phyloP scores from a whole-genome alignment of 169 alveolate species.

The Eimeria praecox region DNA sequence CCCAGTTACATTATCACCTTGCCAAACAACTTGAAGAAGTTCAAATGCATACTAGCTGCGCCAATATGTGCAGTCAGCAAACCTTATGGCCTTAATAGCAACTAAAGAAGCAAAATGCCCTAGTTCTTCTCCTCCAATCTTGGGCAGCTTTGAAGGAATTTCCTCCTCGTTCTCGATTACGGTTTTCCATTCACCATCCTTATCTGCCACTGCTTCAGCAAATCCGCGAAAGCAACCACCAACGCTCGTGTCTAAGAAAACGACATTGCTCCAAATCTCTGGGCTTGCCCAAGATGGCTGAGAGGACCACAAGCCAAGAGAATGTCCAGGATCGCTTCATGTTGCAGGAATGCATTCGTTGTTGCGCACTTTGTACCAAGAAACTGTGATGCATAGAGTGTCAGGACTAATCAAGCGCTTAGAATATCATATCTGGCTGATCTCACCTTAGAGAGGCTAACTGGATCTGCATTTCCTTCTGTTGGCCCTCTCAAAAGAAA shows the following conservation, averaged over 20 bases:
- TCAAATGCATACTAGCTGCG: background rate
- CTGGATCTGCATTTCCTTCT: background rate
- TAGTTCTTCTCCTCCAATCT: slow-evolving; percentile 27
- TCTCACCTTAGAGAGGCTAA: slow-evolving; percentile 15
- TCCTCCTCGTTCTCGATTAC: background rate
- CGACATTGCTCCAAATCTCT: slow-evolving; percentile 28
- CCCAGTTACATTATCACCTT: too few relatives aligned
- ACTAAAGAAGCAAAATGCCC: slow-evolving; percentile 46
- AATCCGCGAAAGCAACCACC: slow-evolving; percentile 60
- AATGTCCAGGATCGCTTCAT: background rate
- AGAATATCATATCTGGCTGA: background rate
- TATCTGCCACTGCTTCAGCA: slow-evolving; percentile 37
- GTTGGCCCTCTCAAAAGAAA: slow-evolving; percentile 43
- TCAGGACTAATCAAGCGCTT: background rate
- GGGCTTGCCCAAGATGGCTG: slow-evolving; percentile 64
- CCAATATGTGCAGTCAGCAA: background rate
- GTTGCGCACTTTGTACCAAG: background rate
- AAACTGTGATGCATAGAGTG: background rate
- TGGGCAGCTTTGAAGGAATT: slow-evolving; percentile 25
- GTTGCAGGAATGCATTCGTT: background rate
- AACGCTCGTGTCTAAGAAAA: slow-evolving; percentile 4
- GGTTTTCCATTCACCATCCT: slow-evolving; percentile 53
- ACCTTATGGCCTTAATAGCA: slow-evolving; percentile 57
- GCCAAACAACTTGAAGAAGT: background rate
- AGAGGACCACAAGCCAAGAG: background rate